Percentiles rank a stretch among this genome's conserved stretches.
Conservation (phyloP, 163 green algal genomes). For the Scenedesmus sp. region DNA sequence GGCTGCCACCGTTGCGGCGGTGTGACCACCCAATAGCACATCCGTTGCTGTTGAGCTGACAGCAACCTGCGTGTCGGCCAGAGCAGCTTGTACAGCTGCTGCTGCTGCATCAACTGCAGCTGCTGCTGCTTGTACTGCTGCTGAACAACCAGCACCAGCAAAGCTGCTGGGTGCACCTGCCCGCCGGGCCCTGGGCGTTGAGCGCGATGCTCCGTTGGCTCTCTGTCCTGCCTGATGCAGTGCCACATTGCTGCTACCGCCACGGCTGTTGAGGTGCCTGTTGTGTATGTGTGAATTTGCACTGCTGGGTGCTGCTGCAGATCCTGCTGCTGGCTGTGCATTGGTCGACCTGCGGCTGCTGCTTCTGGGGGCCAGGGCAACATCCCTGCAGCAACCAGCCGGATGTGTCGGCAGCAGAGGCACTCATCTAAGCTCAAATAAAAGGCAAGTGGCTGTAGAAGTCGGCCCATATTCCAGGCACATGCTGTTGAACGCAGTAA, state of each 20-base stretch:
- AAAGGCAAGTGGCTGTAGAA: not conserved
- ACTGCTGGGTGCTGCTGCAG: not conserved
- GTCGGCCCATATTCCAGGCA: not conserved
- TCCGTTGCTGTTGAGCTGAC: not conserved
- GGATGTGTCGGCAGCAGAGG: not conserved
- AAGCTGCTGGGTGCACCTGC: not conserved
- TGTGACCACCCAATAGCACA: not conserved
- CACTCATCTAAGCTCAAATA: too few species aligned
- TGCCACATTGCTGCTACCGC: not conserved
- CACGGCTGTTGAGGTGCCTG: not conserved
- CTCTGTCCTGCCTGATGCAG: not conserved
- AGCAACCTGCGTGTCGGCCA: not conserved
- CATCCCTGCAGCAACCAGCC: not conserved
- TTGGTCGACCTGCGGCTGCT: constrained; percentile 2
- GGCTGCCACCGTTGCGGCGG: not conserved
- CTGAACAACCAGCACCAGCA: not conserved
- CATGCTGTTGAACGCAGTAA: not conserved
- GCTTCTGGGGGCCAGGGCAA: not conserved
- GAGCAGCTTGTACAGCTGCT: constrained; percentile 36
- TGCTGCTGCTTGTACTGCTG: constrained; percentile 18
- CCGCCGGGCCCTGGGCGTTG: not conserved
- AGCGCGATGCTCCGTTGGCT: not conserved
- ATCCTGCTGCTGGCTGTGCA: not conserved
- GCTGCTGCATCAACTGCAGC: constrained; percentile 42
- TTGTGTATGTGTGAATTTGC: not conserved